Evolutionary conservation across 176 grass and related monocot genomes (phyloP).

Genomic region (Aegilops longissima): DNA sequence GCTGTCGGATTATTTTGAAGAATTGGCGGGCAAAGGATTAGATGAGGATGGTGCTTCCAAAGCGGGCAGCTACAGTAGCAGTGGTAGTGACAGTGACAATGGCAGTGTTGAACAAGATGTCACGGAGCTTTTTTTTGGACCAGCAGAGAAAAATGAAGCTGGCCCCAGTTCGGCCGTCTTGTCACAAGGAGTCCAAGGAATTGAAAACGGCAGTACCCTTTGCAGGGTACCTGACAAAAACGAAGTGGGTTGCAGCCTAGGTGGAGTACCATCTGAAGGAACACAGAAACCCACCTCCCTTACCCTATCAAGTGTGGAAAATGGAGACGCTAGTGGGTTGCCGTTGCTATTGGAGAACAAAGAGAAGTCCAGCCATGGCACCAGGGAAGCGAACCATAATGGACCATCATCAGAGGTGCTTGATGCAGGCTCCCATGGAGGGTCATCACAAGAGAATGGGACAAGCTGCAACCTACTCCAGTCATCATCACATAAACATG

Average conservation of each 20-base stretch:
- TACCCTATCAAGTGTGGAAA: neutral
- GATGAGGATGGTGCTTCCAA: neutral
- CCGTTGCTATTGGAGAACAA: neutral
- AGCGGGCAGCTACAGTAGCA: neutral
- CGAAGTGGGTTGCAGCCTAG: conserved; percentile 3
- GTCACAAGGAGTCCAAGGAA: neutral
- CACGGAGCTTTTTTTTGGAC: neutral
- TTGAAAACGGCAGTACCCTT: conserved; percentile 18
- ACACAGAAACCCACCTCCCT: neutral
- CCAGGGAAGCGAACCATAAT: conserved; percentile 1
- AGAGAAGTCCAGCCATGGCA: neutral
- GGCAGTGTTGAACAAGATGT: neutral
- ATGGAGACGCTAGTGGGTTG: neutral
- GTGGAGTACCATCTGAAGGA: neutral
- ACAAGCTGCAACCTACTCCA: neutral
- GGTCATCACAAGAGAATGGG: neutral
- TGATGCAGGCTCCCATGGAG: neutral
- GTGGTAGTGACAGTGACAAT: conserved; percentile 7
- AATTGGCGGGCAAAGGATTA: conserved; percentile 12
- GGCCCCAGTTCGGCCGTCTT: neutral
- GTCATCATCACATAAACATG: neutral
- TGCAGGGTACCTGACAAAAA: neutral
- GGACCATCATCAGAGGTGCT: neutral
- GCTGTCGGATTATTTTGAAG: neutral
- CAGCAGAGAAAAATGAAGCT: conserved; percentile 6